Base-by-base conservation (phyloP, 164 flowering plant genomes). In the Platanus orientalis region DNA sequence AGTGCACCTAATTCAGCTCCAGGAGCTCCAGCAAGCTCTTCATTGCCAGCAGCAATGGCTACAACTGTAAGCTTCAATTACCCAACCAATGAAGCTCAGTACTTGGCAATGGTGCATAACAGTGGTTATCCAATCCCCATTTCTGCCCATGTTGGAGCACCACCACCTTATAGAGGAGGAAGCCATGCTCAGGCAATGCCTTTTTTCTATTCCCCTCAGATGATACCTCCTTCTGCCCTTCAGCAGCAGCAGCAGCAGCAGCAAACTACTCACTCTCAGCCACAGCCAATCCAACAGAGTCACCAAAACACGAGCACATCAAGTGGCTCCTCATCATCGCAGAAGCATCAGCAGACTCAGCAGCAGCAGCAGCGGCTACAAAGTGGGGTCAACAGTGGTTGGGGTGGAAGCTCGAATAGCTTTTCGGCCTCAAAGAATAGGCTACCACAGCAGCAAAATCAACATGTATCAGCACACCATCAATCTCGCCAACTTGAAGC, bases 141-240 rank as follows among this genome's bases (percentile, higher is more conserved):
- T 20, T 89, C 96, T 3, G 70, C 90, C 1, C 91, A 83, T 64
- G 84, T 85, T 17, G 97, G 97, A 1, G 86, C 81, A 20, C 78
- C 87, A 0, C 88, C 90, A 2, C 73, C 86, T 56, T 92, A 81
- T 61, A 72, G 97, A 76, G 76, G 73, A 64, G 95, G 93, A 54
- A 32, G 75, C 25, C 91, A 80, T 69, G 63, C 82, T 49, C 98
- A 84, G 69, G 71, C 88, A 1, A 58, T 91, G 81, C 96, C 94
- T 0, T 81, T 83, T 7, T 90, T 85, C 77, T 95, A 85, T 71
- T 60, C 99, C 23, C 77, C 99, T n/a, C 99, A 83, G 67, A 83
- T 92, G 86, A 71, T 90, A 6, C 99, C 85, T 72, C 96, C 87
- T n/a, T 71, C 94, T n/a, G n/a, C n/a, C n/a, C n/a, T n/a, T 9